These are phyloP conservation scores for Helminthosporium solani DNA, from an alignment of 2,329 filamentous ascomycete genomes.

Conservation along the genomic window DNA sequence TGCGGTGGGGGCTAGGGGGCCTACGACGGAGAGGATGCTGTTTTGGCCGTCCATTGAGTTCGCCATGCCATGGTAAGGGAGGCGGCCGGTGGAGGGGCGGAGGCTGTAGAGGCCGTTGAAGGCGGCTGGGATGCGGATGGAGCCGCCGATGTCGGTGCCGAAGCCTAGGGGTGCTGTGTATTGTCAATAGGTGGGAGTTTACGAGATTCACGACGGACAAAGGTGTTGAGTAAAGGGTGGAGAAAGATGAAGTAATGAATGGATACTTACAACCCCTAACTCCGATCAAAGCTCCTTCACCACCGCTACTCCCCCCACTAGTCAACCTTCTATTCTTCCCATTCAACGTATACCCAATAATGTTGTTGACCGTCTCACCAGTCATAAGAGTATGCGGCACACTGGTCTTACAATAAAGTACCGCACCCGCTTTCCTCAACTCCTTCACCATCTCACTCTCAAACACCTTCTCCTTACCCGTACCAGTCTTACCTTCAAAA, in stretches of 20 bases:
- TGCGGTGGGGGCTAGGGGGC: conserved; percentile 60
- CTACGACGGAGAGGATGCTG: conserved; percentile 62
- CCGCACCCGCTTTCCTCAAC: conserved; percentile 55
- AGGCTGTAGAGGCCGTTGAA: conserved; percentile 61
- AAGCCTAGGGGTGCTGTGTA: conserved; percentile 51
- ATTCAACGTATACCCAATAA: conserved; percentile 60
- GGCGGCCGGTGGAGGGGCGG: conserved; percentile 54
- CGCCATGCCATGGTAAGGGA: conserved; percentile 51
- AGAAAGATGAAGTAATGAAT: neutral
- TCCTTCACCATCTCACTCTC: conserved; percentile 62
- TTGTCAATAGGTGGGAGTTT: conserved; percentile 6
- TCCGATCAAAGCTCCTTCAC: conserved; percentile 61
- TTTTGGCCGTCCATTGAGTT: conserved; percentile 67
- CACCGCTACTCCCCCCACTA: conserved; percentile 59
- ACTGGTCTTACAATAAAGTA: conserved; percentile 60
- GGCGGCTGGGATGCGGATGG: conserved; percentile 58
- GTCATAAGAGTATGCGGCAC: conserved; percentile 60
- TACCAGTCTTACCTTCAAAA: conserved; percentile 58
- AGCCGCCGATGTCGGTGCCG: conserved; percentile 60
- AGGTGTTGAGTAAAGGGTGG: neutral
- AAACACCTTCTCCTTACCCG: conserved; percentile 53
- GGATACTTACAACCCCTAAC: conserved; percentile 51
- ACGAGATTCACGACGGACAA: neutral
- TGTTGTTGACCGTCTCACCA: conserved; percentile 62
- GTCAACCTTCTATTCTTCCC: conserved; percentile 57